A percentile compares a stretch with the other conserved stretches of the same genome.
phyloP scores from a whole-genome alignment of 2,329 filamentous ascomycete species.

The Apiospora sp. region DNA sequence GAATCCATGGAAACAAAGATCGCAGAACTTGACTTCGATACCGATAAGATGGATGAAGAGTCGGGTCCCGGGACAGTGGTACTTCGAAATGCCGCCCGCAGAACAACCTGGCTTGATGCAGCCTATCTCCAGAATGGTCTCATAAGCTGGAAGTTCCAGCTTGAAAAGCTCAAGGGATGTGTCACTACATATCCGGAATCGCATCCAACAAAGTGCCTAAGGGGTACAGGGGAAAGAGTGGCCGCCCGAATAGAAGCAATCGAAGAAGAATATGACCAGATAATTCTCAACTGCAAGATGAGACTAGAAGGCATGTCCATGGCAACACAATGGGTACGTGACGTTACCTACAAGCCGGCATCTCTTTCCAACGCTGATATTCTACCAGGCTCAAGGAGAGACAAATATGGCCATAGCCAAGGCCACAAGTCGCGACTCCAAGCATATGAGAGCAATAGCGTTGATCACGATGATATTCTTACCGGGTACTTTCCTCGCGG shows the following conservation, averaged over 20 bases:
- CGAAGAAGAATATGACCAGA: conserved; percentile 42
- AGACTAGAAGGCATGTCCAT: conserved; percentile 46
- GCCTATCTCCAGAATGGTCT: too few relatives aligned
- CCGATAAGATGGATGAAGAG: too few relatives aligned
- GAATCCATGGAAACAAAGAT: too few relatives aligned
- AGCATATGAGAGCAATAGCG: conserved; percentile 41
- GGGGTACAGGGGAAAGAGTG: conserved; percentile 31
- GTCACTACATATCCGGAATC: too few relatives aligned
- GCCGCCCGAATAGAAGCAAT: conserved; percentile 34
- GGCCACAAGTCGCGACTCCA: conserved; percentile 38
- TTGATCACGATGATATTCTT: conserved; percentile 44
- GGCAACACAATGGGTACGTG: conserved; percentile 45
- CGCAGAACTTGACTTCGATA: too few relatives aligned
- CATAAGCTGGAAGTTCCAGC: too few relatives aligned
- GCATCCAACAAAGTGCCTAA: conserved; percentile 26
- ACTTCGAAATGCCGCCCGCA: too few relatives aligned
- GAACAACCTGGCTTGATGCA: too few relatives aligned
- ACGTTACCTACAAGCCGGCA: background rate
- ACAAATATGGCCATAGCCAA: conserved; percentile 42
- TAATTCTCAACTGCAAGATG: conserved; percentile 44
- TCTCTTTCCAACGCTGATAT: background rate
- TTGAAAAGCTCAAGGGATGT: too few relatives aligned
- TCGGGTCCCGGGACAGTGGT: too few relatives aligned
- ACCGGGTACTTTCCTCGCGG: conserved; percentile 42
- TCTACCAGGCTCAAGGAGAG: conserved; percentile 37